Evolutionary conservation across 176 grass and related monocot genomes (phyloP).

Genomic region (Pharus latifolius): DNA sequence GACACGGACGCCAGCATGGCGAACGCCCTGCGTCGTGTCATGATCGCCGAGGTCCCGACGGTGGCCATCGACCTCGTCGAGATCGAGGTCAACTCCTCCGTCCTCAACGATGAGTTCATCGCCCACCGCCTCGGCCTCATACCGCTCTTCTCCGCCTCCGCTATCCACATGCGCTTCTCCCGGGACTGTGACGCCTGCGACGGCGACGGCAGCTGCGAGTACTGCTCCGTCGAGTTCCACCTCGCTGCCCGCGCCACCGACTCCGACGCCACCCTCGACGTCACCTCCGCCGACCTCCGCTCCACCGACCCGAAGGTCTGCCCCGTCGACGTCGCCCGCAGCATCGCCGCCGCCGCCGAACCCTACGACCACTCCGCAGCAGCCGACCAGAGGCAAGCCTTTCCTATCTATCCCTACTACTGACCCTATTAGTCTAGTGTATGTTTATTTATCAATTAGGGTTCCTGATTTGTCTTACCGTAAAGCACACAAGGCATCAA

Average conservation of each 20-base stretch:
- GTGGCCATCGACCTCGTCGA: conserved; percentile 93
- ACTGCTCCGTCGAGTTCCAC: conserved; percentile 90
- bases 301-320: conserved; percentile 59
- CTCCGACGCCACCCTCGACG: conserved; percentile 80
- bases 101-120: conserved; percentile 98
- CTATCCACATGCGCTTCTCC: conserved; percentile 95
- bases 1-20: conserved; percentile 94
- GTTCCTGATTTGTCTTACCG: background rate
- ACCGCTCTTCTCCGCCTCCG: conserved; percentile 70
- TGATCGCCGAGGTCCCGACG: conserved; percentile 94
- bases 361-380: conserved; percentile 16
- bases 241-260: conserved; percentile 61
- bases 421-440: no score
- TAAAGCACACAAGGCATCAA: background rate
- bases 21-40: conserved; percentile 87
- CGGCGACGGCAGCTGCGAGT: conserved; percentile 82
- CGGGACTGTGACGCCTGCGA: conserved; percentile 92
- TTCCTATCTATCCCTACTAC: background rate
- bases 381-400: conserved; percentile 40
- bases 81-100: conserved; percentile 84
- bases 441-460: background rate
- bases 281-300: conserved; percentile 69
- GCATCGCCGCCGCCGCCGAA: conserved; percentile 4
- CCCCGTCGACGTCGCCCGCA: conserved; percentile 53
- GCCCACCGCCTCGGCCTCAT: conserved; percentile 92